Conservation (phyloP, 1,284 basidiomycete species). For the Tylopilus sp. region DNA sequence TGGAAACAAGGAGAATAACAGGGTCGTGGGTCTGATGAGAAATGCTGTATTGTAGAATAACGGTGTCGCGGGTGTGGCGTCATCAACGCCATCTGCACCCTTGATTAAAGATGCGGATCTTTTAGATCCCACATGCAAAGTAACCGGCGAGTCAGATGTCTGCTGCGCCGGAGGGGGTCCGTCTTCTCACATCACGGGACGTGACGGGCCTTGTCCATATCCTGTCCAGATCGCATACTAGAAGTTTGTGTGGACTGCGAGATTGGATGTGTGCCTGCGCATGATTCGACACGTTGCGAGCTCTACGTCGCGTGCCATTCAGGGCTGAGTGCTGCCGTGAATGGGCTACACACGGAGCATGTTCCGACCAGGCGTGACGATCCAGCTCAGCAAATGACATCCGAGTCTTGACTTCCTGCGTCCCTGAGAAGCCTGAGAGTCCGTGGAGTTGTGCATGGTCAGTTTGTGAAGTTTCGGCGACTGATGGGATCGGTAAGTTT, state of each 20-base stretch:
- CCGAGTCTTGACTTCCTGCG: slow-evolving; percentile 8
- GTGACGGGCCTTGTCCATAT: slow-evolving; percentile 23
- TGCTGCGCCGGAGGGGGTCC: slow-evolving; percentile 34
- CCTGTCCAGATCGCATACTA: slow-evolving; percentile 21
- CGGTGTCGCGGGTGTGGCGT: slow-evolving; percentile 4
- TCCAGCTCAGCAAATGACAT: slow-evolving; percentile 9
- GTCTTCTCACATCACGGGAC: slow-evolving; percentile 28
- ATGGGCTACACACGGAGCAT: slow-evolving; percentile 1
- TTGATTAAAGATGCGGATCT: slow-evolving; percentile 8
- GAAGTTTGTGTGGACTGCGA: slow-evolving; percentile 20
- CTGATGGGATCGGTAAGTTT: slow-evolving; percentile 11
- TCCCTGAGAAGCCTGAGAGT: slow-evolving; percentile 26
- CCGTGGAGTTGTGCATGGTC: slow-evolving; percentile 22
- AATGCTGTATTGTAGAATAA: slow-evolving; percentile 12
- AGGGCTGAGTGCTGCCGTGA: slow-evolving; percentile 1
- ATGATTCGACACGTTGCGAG: slow-evolving; percentile 13
- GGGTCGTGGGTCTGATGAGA: slow-evolving; percentile 16
- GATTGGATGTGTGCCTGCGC: slow-evolving; percentile 15
- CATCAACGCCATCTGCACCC: background rate
- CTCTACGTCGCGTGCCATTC: slow-evolving; percentile 7
- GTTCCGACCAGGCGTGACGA: slow-evolving; percentile 6
- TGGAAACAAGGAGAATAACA: slow-evolving; percentile 13
- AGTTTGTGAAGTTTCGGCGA: slow-evolving; percentile 11
- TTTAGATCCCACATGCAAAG: slow-evolving; percentile 12
- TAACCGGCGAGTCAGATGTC: slow-evolving; percentile 23